Evolutionary conservation across 208 protist species (phyloP).

Genomic region (Porcisia hertigi): DNA sequence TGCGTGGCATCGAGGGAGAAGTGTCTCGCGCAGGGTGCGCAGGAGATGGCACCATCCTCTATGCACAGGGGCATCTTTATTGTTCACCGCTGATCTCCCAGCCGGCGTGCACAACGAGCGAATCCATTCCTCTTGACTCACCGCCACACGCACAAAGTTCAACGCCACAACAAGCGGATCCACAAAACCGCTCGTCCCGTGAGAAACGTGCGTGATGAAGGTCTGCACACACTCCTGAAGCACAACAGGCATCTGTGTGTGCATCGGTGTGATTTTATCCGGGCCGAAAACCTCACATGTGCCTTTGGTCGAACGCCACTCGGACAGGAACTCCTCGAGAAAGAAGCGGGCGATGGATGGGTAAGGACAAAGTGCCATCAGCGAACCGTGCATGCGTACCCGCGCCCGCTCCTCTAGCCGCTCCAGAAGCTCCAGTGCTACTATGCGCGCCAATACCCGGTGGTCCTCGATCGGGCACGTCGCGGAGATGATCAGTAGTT

Average conservation of each 20-base stretch:
- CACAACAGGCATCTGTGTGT: constrained; percentile 31
- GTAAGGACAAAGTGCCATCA: constrained; percentile 72
- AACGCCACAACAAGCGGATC: constrained; percentile 69
- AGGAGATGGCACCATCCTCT: constrained; percentile 8
- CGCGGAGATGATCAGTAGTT: constrained; percentile 53
- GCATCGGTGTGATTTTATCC: constrained; percentile 5
- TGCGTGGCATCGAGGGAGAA: constrained; percentile 20
- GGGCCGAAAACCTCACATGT: background rate
- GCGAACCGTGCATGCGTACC: constrained; percentile 50
- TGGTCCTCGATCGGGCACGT: constrained; percentile 42
- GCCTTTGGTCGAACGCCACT: constrained; percentile 37
- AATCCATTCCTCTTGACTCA: constrained; percentile 8
- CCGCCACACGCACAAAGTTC: constrained; percentile 60
- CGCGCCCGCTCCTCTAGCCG: constrained; percentile 43
- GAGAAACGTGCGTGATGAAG: constrained; percentile 38
- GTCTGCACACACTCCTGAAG: constrained; percentile 37
- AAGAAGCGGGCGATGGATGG: constrained; percentile 67
- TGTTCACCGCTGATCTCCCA: background rate
- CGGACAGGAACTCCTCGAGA: constrained; percentile 40
- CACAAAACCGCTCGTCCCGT: constrained; percentile 55
- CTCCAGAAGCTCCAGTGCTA: constrained; percentile 46
- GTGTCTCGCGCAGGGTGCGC: background rate
- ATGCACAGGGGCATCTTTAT: background rate
- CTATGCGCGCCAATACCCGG: constrained; percentile 31
- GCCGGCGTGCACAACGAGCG: background rate